These are phyloP conservation scores for Odontarrhena argentea DNA, from an alignment of 345 rosid species.

Conservation along the genomic window DNA sequence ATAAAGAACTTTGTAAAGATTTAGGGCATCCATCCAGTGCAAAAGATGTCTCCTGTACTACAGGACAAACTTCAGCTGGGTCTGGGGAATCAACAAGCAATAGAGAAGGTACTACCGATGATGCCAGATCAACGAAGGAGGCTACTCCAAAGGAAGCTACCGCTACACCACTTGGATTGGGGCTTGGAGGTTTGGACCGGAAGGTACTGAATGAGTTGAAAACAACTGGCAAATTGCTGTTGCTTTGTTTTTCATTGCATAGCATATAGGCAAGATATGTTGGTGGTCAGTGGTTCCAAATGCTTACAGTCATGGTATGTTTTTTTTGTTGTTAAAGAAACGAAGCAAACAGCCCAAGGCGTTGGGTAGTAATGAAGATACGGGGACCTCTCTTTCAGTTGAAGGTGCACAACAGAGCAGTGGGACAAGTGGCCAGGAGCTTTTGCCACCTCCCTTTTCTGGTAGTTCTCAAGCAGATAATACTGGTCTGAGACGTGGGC, in stretches of 20 bases:
- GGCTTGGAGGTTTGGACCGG: conserved; percentile 75
- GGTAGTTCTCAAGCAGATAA: conserved; percentile 41
- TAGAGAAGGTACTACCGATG: conserved; percentile 45
- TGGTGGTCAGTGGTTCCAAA: conserved; percentile 11
- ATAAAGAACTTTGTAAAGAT: conserved; percentile 39
- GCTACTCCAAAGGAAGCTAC: conserved; percentile 45
- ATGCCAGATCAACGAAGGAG: conserved; percentile 46
- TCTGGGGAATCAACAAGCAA: conserved; percentile 41
- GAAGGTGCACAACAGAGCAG: conserved; percentile 44
- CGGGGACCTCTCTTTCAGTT: conserved; percentile 46
- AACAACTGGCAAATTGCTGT: background rate
- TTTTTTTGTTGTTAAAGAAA: conserved; percentile 44
- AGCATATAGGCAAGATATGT: conserved; percentile 8
- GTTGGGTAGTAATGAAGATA: conserved; percentile 37
- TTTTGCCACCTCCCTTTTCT: conserved; percentile 67
- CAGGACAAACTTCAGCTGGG: conserved; percentile 38
- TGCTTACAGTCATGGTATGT: conserved; percentile 7
- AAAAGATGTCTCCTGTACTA: conserved; percentile 42
- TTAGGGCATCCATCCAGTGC: conserved; percentile 40
- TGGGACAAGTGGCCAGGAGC: conserved; percentile 55
- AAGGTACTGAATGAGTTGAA: conserved; percentile 55
- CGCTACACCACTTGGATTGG: conserved; percentile 80
- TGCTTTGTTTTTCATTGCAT: conserved; percentile 14
- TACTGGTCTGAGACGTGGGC: conserved; percentile 41
- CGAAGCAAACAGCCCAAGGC: conserved; percentile 54